These are phyloP conservation scores for Clohesyomyces aquaticus DNA, from an alignment of 495 filamentous ascomycete species.

Conservation along the genomic window DNA sequence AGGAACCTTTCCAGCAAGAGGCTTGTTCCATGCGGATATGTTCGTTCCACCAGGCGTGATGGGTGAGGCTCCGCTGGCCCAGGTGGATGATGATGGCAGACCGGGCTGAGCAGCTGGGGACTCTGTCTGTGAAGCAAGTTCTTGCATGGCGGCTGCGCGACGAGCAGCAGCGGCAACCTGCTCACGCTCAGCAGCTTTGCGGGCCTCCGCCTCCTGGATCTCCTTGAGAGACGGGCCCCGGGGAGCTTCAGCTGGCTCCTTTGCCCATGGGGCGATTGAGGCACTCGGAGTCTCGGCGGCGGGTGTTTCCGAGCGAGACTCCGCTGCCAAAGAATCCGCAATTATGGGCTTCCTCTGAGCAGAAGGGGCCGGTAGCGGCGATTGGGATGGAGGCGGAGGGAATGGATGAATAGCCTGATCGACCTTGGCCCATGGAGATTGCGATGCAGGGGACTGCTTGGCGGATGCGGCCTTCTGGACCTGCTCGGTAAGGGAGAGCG, in stretches of 20 bases:
- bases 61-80: slow-evolving; percentile 76
- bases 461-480: slow-evolving; percentile 77
- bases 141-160: slow-evolving; percentile 76
- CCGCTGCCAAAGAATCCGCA: slow-evolving; percentile 75
- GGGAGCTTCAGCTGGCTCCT: slow-evolving; percentile 73
- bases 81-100: slow-evolving; percentile 85
- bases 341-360: slow-evolving; percentile 85
- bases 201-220: slow-evolving; percentile 93
- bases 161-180: slow-evolving; percentile 80
- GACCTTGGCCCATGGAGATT: slow-evolving; percentile 64
- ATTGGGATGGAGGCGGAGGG: slow-evolving; percentile 70
- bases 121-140: slow-evolving; percentile 72
- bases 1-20: slow-evolving; percentile 61
- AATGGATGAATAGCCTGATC: slow-evolving; percentile 76
- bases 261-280: slow-evolving; percentile 90
- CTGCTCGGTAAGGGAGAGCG: slow-evolving; percentile 80
- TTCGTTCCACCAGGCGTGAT: slow-evolving; percentile 56
- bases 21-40: slow-evolving; percentile 67
- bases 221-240: slow-evolving; percentile 94
- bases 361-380: slow-evolving; percentile 82
- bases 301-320: slow-evolving; percentile 74
- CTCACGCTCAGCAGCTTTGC: slow-evolving; percentile 88
- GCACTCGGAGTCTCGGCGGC: slow-evolving; percentile 50
- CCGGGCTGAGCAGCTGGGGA: slow-evolving; percentile 66
- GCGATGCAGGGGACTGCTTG: slow-evolving; percentile 63